Percentiles rank a stretch among this genome's conserved stretches.
These are phyloP conservation scores for Pestalotiopsis sp. DNA, from an alignment of 2,329 filamentous ascomycete species.

Conservation along the genomic window DNA sequence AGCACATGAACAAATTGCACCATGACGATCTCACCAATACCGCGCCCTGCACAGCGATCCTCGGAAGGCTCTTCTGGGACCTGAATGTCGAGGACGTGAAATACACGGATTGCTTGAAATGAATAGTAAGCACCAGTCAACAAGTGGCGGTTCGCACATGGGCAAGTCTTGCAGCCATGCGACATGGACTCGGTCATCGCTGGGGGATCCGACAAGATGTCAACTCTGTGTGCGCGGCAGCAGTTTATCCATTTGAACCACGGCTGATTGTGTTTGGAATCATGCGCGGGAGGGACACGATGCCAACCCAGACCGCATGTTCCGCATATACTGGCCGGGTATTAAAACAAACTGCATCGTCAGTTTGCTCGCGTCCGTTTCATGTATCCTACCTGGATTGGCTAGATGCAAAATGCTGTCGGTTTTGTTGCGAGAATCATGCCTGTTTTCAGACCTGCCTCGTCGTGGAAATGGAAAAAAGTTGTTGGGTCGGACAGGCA, in stretches of 20 bases:
- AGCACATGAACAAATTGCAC: slow-evolving; percentile 13
- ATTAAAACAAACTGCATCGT: neutral
- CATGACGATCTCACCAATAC: slow-evolving; percentile 16
- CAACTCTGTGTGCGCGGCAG: neutral
- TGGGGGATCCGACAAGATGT: neutral
- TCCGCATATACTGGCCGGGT: slow-evolving; percentile 10
- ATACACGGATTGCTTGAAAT: slow-evolving; percentile 5
- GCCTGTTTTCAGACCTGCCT: neutral
- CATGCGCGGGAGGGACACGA: slow-evolving; percentile 11
- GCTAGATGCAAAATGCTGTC: neutral
- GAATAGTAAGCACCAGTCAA: neutral
- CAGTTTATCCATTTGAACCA: neutral
- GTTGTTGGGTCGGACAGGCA: neutral
- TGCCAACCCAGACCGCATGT: slow-evolving; percentile 13
- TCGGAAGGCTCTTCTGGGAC: neutral
- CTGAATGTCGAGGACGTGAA: neutral
- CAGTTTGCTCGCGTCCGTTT: neutral
- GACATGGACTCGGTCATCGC: neutral
- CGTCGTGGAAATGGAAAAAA: neutral
- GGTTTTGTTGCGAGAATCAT: neutral
- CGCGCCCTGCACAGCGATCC: neutral
- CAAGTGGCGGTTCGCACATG: neutral
- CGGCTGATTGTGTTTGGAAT: slow-evolving; percentile 2
- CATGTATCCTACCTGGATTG: neutral
- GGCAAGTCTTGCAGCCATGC: neutral